Evolutionary conservation across 345 rosid species (phyloP).

Genomic region (Reutealis trisperma): DNA sequence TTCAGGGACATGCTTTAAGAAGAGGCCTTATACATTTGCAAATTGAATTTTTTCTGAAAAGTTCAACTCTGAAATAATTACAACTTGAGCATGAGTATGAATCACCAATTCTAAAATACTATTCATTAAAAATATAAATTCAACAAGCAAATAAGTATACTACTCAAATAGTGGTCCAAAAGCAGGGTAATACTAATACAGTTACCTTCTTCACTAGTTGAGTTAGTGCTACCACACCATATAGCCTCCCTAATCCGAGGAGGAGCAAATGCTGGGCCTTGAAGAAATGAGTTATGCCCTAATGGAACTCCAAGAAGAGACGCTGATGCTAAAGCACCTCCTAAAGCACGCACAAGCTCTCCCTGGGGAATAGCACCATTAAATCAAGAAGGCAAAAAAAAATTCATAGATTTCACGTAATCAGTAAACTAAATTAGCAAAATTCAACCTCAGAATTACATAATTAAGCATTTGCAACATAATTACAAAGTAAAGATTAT

Average conservation of each 20-base stretch:
- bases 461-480: neutral
- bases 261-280: constrained; percentile 98
- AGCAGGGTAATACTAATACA: too few species aligned
- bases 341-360: constrained; percentile 82
- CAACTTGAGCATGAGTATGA: neutral
- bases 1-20: neutral
- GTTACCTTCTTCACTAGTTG: constrained; percentile 90
- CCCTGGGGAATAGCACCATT: constrained; percentile 43
- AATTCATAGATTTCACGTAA: neutral
- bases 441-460: neutral
- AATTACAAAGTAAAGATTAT: neutral
- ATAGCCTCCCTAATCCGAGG: constrained; percentile 97
- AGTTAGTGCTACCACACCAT: constrained; percentile 98
- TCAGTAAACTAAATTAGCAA: neutral
- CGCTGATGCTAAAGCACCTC: constrained; percentile 70
- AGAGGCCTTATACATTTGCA: neutral
- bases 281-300: constrained; percentile 98
- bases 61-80: neutral
- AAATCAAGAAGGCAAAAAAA: neutral
- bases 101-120: neutral
- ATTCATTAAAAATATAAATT: too few species aligned
- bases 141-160: too few species aligned
- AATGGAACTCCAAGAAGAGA: constrained; percentile 93
- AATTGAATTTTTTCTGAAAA: neutral
- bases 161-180: too few species aligned